Conservation (phyloP, 257 asterid species). For the Fraxinus cuspidata region DNA sequence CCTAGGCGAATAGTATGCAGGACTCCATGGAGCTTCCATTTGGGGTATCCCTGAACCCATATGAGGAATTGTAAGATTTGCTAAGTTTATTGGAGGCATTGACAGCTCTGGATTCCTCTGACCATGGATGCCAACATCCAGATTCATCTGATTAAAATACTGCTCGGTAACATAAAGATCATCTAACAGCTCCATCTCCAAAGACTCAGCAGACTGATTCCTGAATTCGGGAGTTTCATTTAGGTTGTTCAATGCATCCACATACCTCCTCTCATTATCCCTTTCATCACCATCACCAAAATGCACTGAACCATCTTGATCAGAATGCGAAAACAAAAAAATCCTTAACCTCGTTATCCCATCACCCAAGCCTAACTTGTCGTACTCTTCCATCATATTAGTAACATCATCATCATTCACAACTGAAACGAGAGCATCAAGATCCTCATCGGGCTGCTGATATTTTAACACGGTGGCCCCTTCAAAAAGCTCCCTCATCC, state of each 20-base stretch:
- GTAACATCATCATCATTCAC: conserved; percentile 94
- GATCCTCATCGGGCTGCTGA: conserved; percentile 99
- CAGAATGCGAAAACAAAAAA: conserved; percentile 63
- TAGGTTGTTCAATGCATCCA: conserved; percentile 92
- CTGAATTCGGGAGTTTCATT: conserved; percentile 84
- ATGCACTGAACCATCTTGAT: conserved; percentile 76
- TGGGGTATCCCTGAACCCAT: conserved; percentile 66
- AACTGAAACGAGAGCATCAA: conserved; percentile 97
- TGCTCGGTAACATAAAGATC: conserved; percentile 70
- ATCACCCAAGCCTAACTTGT: conserved; percentile 76
- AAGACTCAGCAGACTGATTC: conserved; percentile 56
- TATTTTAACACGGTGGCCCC: conserved; percentile 73
- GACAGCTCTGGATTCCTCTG: conserved; percentile 76
- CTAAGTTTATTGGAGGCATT: conserved; percentile 67
- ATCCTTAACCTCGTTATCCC: conserved; percentile 90
- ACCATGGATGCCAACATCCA: conserved; percentile 67
- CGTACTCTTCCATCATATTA: conserved; percentile 99
- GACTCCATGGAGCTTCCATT: conserved; percentile 98
- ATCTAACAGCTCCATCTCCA: conserved; percentile 51
- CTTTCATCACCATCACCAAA: conserved; percentile 87
- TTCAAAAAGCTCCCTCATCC: conserved; percentile 93
- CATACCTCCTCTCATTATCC: conserved; percentile 91
- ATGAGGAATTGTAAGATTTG: conserved; percentile 73
- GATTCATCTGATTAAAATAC: conserved; percentile 66
- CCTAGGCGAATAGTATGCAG: conserved; percentile 88